These are phyloP conservation scores for Lunularia cruciata DNA, from an alignment of 225 moss, liverwort and hornwort species.

Conservation along the genomic window DNA sequence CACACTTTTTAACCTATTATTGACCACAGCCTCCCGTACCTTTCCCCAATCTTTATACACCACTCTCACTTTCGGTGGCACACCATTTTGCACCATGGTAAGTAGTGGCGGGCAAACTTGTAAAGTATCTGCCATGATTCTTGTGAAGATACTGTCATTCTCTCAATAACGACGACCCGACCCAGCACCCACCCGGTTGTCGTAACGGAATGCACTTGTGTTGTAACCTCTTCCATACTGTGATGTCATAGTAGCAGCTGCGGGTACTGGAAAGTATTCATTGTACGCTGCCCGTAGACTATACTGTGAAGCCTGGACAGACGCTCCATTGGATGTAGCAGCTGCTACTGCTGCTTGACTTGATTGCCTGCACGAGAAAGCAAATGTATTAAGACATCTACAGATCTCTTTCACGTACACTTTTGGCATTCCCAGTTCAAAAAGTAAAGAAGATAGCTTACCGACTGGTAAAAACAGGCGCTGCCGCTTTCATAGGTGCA, in stretches of 20 bases:
- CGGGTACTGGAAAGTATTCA: slow-evolving; percentile 60
- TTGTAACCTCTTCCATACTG: slow-evolving; percentile 79
- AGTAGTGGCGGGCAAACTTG: neutral
- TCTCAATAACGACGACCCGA: slow-evolving; percentile 21
- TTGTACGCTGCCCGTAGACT: slow-evolving; percentile 54
- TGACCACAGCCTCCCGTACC: neutral
- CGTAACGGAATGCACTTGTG: slow-evolving; percentile 58
- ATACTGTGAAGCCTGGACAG: slow-evolving; percentile 47
- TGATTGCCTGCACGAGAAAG: slow-evolving; percentile 48
- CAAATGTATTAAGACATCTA: no score
- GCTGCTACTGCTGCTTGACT: slow-evolving; percentile 45
- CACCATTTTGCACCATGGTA: neutral
- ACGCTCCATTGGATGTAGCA: slow-evolving; percentile 33
- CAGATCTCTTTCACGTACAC: neutral
- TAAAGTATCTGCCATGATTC: neutral
- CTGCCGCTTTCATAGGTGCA: slow-evolving; percentile 41
- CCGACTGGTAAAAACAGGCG: slow-evolving; percentile 54
- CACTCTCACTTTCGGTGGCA: neutral
- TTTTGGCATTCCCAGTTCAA: no score
- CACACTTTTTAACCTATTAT: slow-evolving; percentile 8
- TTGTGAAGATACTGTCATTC: neutral
- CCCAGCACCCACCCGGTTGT: slow-evolving; percentile 56
- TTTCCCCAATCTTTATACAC: neutral
- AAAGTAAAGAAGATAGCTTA: neutral
- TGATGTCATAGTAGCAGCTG: slow-evolving; percentile 53